These are phyloP conservation scores for Daldinia sp. DNA, from an alignment of 2,329 filamentous ascomycete species.

Conservation along the genomic window DNA sequence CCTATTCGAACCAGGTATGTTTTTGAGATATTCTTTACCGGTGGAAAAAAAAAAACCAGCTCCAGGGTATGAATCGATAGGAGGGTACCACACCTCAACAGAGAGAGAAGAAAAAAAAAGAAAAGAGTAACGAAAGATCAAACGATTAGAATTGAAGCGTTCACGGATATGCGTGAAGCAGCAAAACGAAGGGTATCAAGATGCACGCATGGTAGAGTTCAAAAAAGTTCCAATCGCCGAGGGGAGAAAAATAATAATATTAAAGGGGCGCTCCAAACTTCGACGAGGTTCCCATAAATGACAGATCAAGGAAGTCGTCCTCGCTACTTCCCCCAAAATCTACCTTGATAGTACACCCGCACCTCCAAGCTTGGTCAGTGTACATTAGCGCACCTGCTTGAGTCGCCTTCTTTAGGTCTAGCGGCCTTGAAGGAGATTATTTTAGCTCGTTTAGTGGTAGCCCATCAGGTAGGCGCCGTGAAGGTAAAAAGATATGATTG, in stretches of 20 bases:
- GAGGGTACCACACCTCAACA: slow-evolving; percentile 25
- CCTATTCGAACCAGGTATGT: slow-evolving; percentile 40
- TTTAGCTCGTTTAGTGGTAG: slow-evolving; percentile 41
- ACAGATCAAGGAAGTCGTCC: slow-evolving; percentile 37
- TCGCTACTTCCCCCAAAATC: slow-evolving; percentile 27
- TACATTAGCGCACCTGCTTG: slow-evolving; percentile 31
- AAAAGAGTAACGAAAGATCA: slow-evolving; percentile 28
- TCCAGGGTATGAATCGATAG: slow-evolving; percentile 33
- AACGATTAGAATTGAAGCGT: slow-evolving; percentile 40
- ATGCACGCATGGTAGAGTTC: slow-evolving; percentile 40
- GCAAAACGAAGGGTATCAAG: slow-evolving; percentile 43
- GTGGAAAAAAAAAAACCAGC: slow-evolving; percentile 26
- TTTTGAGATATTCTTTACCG: slow-evolving; percentile 36
- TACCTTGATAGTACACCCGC: slow-evolving; percentile 18
- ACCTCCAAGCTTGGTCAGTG: slow-evolving; percentile 27
- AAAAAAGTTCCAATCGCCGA: slow-evolving; percentile 31
- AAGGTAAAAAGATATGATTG: slow-evolving; percentile 24
- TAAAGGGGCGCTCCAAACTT: slow-evolving; percentile 40
- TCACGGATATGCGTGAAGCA: slow-evolving; percentile 30
- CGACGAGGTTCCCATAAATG: slow-evolving; percentile 37
- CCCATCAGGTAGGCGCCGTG: slow-evolving; percentile 22
- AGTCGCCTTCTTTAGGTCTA: slow-evolving; percentile 29
- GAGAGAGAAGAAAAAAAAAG: slow-evolving; percentile 15
- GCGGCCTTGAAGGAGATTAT: slow-evolving; percentile 35
- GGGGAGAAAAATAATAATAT: slow-evolving; percentile 29